These are phyloP conservation scores for Solidago caesia DNA, from an alignment of 129 eudicot genomes.

Conservation along the genomic window DNA sequence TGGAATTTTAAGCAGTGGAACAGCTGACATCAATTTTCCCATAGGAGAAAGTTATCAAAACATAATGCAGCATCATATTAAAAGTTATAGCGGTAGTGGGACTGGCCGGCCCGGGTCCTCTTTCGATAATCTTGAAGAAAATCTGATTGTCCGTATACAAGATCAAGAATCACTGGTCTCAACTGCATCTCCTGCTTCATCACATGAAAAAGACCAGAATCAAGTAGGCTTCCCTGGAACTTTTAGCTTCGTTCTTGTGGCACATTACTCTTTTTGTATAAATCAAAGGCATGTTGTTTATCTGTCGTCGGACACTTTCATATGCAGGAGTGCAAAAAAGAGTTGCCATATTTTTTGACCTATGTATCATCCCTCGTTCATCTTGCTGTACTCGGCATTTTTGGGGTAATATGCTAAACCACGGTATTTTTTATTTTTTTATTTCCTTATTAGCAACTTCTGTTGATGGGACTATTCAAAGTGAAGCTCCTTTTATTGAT, in stretches of 20 bases:
- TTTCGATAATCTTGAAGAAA: conserved; percentile 32
- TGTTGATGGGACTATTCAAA: too few relatives aligned
- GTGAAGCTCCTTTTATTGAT: too few relatives aligned
- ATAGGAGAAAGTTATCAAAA: too few relatives aligned
- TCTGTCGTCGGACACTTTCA: background rate
- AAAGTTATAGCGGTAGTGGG: conserved; percentile 12
- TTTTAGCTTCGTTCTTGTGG: too few relatives aligned
- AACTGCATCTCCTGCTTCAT: conserved; percentile 41
- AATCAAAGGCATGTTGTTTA: too few relatives aligned
- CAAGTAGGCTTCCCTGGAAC: conserved; percentile 20
- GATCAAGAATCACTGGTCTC: conserved; percentile 34
- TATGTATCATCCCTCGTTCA: conserved; percentile 53
- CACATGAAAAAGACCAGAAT: conserved; percentile 31
- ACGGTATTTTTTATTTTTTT: too few relatives aligned
- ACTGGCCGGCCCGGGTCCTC: conserved; percentile 32
- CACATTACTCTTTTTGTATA: too few relatives aligned
- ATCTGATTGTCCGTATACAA: conserved; percentile 40
- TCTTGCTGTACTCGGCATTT: conserved; percentile 76
- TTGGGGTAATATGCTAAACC: conserved; percentile 50
- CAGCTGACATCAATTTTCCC: too few relatives aligned
- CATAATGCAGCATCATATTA: background rate
- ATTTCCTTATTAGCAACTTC: too few relatives aligned
- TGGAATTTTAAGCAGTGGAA: too few relatives aligned
- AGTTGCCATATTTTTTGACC: conserved; percentile 46
- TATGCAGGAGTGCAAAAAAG: conserved; percentile 42